phyloP scores from a whole-genome alignment of 257 asterid species.

The Vinca minor region DNA sequence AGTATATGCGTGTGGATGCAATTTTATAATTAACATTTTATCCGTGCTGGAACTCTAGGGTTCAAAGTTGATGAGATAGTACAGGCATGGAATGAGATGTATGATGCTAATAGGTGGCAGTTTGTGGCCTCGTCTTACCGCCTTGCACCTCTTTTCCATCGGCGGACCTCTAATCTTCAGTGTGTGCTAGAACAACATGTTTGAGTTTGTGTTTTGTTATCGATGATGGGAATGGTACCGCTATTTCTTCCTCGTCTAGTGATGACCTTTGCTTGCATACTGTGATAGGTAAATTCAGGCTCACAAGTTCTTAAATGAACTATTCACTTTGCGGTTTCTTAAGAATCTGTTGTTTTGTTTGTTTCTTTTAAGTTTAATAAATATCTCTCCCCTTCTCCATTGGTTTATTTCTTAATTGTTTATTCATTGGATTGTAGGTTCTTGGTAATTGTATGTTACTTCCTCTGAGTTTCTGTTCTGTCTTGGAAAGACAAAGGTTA shows the following conservation, averaged over 20 bases:
- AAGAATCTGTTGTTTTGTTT: not conserved
- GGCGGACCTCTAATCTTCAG: slow-evolving; percentile 65
- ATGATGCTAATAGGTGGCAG: slow-evolving; percentile 83
- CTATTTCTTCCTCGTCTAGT: slow-evolving; percentile 6
- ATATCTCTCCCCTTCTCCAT: not conserved
- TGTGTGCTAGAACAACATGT: slow-evolving; percentile 63
- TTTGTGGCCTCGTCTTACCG: slow-evolving; percentile 56
- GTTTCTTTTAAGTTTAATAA: not conserved
- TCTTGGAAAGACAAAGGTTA: no score
- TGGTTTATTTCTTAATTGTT: no score
- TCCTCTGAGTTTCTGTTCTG: no score
- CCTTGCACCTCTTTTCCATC: slow-evolving; percentile 70
- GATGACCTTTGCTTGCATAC: slow-evolving; percentile 4
- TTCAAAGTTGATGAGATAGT: slow-evolving; percentile 91
- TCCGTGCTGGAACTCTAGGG: slow-evolving; percentile 35
- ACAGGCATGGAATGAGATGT: slow-evolving; percentile 99
- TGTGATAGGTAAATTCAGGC: slow-evolving; percentile 13
- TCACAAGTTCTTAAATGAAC: not conserved
- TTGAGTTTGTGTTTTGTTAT: slow-evolving; percentile 19
- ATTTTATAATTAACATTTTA: slow-evolving; percentile 9
- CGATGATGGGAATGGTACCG: not conserved
- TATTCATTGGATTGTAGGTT: no score
- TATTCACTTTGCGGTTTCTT: not conserved
- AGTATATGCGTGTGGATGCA: slow-evolving; percentile 2
- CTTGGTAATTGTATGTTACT: no score